Base-by-base conservation (phyloP, 2,329 filamentous ascomycete species). In the Nectriaceae sp. region DNA sequence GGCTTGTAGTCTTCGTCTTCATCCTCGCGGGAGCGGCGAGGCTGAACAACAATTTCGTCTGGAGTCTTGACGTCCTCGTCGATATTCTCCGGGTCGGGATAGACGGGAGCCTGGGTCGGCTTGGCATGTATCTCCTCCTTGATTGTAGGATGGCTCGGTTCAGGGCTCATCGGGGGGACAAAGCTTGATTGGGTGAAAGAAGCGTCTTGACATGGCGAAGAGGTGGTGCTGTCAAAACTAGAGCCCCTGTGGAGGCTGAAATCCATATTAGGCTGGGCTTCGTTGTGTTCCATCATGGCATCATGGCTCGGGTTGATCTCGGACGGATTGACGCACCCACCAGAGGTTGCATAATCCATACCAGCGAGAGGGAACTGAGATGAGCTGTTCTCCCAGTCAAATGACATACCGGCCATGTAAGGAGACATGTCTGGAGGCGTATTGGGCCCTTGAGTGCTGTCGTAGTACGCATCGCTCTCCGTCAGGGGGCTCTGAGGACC, bases 361-460 rank as follows among this genome's bases (percentile, higher is more conserved):
- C 53, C 59, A 3, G 49, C 40, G 5, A 60, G 38, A 21, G 46
- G 41, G 21, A 44, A 10, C n/a, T 45, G 35, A 40, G 19, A 11
- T 15, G 11, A 15, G 8, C 5, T 11, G 8, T 35, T 41, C 11
- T 53, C 57, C 21, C 40, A 38, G 19, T 42, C 50, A 19, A 40
- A 33, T 29, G 24, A 29, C 24, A 29, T 29, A 29, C 13, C 13
- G 19, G 37, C 37, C 16, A 52, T 42, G 18, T 44, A 26, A 3
- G 57, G 48, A 21, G 44, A 60, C 37, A 43, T 38, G 35, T 52
- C 54, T 2, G 57, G 45, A 18, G 59, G 59, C 8, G 56, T 60
- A 29, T 50, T 50, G 22, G 59, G 56, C 5, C 43, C 51, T 39
- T 46, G 48, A 4, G 50, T 52, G 18, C 50, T 49, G 13, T 61